A percentile compares a stretch with the other conserved stretches of the same genome.
These are phyloP conservation scores for Sporothrix variecibatus DNA, from an alignment of 2,329 filamentous ascomycete species.

Conservation along the genomic window DNA sequence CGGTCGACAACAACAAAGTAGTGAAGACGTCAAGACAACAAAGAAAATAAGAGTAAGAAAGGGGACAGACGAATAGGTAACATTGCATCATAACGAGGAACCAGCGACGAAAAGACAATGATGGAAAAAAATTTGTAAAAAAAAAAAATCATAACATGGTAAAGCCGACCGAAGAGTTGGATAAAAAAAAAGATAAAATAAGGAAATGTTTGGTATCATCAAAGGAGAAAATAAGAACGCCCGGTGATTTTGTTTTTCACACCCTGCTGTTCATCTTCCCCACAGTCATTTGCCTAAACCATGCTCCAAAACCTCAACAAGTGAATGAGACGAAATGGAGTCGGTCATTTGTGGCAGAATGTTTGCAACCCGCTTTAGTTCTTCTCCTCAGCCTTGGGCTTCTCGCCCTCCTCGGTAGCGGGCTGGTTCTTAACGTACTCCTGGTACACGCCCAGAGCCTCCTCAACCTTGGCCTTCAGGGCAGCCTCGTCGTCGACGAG, in stretches of 20 bases:
- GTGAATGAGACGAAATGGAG: not conserved
- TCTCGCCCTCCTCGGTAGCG: constrained; percentile 38
- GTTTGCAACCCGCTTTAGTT: constrained; percentile 25
- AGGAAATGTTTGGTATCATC: constrained; percentile 35
- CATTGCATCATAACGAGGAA: constrained; percentile 11
- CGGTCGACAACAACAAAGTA: constrained; percentile 5
- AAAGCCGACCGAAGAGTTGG: constrained; percentile 16
- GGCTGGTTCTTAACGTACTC: constrained; percentile 93
- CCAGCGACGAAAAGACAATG: not conserved
- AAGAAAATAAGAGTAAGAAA: not conserved
- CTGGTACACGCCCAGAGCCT: constrained; percentile 95
- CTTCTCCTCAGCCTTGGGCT: constrained; percentile 54
- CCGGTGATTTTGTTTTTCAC: not conserved
- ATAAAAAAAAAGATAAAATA: constrained; percentile 28
- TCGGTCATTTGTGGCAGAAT: constrained; percentile 9
- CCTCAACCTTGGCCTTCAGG: constrained; percentile 93
- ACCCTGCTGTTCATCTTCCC: constrained; percentile 11
- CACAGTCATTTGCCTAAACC: not conserved
- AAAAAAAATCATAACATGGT: constrained; percentile 1
- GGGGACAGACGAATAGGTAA: not conserved
- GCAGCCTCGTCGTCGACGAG: constrained; percentile 90
- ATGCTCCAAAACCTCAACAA: not conserved
- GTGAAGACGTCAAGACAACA: not conserved
- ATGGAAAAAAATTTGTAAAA: not conserved
- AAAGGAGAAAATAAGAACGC: constrained; percentile 7